These are phyloP conservation scores for Helotiales sp. DNA, from an alignment of 2,329 filamentous ascomycete genomes.

Conservation along the genomic window DNA sequence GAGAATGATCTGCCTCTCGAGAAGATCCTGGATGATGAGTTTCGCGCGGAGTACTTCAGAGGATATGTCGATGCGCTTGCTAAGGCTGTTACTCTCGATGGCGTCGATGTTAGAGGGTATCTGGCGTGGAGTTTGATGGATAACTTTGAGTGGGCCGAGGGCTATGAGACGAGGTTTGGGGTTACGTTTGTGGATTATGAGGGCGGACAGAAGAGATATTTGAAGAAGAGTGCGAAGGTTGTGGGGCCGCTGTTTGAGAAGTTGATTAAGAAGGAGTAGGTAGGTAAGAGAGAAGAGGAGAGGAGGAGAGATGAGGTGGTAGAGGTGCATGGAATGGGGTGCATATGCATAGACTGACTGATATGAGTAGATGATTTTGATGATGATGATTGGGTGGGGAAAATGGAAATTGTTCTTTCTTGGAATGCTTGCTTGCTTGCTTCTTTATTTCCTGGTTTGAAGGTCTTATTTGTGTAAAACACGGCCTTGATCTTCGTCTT, in stretches of 20 bases:
- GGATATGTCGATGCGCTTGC: constrained; percentile 80
- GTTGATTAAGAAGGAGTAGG: constrained; percentile 65
- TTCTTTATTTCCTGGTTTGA: not conserved
- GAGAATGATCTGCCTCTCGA: constrained; percentile 77
- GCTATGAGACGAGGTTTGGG: constrained; percentile 85
- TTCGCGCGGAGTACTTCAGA: constrained; percentile 79
- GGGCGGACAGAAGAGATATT: constrained; percentile 76
- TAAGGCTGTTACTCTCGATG: constrained; percentile 69
- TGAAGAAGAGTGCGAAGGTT: constrained; percentile 82
- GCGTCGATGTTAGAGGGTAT: constrained; percentile 19
- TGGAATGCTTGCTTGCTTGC: not conserved
- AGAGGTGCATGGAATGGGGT: not conserved
- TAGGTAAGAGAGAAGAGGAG: not conserved
- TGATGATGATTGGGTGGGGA: not conserved
- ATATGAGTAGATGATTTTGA: not conserved
- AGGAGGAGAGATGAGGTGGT: not conserved
- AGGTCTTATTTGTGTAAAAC: not conserved
- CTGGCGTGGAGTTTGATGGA: constrained; percentile 81
- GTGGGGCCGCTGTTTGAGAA: constrained; percentile 73
- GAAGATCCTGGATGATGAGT: constrained; percentile 78
- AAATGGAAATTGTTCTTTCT: not conserved
- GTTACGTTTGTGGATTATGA: constrained; percentile 84
- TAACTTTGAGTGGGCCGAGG: constrained; percentile 65
- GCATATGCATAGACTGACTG: not conserved
- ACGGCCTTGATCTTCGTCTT: not conserved